Evolutionary conservation across 768 basidiomycete species (phyloP), one percentile per base, ranked within the genome.

Genomic region (Phylloporus sp.): DNA sequence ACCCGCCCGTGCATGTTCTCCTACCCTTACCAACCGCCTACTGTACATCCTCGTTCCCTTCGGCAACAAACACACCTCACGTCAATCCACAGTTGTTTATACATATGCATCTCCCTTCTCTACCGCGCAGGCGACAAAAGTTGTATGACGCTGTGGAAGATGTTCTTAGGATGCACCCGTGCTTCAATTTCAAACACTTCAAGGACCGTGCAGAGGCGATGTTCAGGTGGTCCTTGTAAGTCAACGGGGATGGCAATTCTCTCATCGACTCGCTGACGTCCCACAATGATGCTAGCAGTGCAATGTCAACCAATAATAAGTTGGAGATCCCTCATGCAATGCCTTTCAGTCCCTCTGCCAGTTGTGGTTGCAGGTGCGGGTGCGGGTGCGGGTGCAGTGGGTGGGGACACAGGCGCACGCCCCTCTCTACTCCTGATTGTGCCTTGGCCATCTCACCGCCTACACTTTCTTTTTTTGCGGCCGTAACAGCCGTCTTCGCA

Each of bases 401-500:
- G n/a, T n/a, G n/a, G n/a, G n/a, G n/a, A n/a, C n/a, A n/a, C n/a
- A n/a, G n/a, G n/a, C n/a, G n/a, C n/a, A 42, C 57, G 4, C 5
- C 31, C 2, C 18, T 23, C 23, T 29, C 60, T 7, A 13, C 54
- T 16, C 51, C 61, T 3, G 29, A 44, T 40, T 60, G 59, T 10
- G 27, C 45, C 47, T 6, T 48, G 45, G 3, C 54, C 34, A 36
- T 52, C 16, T 51, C 61, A 34, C 59, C 53, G 45, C 63, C 60
- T 5, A 58, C 68, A 0, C 53, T 70, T 8, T 71, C 70, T 27
- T 79, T 87, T 60, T 88, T 87, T 54, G 80, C 82, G 0, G 72
- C 78, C 2, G 74, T 80, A 38, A 78, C 79, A 44, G 80, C 80
- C 1, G 73, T 78, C 2, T 76, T 86, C 34, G 85, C 86, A 2